Conservation (phyloP, 2,329 filamentous ascomycete species). For the Elsinoe arachidis region DNA sequence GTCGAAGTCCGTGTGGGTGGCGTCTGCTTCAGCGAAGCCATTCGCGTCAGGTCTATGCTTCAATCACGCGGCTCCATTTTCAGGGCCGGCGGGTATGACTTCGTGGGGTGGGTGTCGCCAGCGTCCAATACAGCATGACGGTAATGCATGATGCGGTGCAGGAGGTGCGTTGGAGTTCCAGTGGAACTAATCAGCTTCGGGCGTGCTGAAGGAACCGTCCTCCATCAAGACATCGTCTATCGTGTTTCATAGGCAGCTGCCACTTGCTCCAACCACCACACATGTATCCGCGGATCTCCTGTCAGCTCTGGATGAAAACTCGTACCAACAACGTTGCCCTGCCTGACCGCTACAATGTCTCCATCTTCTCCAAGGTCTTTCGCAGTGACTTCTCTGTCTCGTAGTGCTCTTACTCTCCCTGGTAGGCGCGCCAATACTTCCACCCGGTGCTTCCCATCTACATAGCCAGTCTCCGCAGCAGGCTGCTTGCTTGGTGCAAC, state of each 20-base stretch:
- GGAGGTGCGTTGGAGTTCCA: no score
- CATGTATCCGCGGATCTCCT: conserved; percentile 75
- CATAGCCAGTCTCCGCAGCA: conserved; percentile 26
- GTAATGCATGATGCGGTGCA: no score
- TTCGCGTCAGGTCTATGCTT: no score
- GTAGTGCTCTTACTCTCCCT: conserved; percentile 41
- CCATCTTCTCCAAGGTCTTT: conserved; percentile 44
- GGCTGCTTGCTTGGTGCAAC: conserved; percentile 48
- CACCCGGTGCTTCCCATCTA: conserved; percentile 40
- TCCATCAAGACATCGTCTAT: not conserved
- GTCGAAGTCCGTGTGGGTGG: no score
- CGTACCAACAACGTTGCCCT: conserved; percentile 87
- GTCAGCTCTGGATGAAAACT: conserved; percentile 96
- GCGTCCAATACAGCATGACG: no score
- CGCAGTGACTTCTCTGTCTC: conserved; percentile 39
- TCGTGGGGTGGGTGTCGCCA: no score
- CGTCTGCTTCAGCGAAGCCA: no score
- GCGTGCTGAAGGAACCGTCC: no score
- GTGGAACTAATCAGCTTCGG: no score
- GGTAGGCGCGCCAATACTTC: conserved; percentile 52
- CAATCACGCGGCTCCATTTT: no score
- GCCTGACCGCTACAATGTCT: conserved; percentile 80
- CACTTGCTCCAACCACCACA: conserved; percentile 83
- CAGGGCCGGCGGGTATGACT: no score
- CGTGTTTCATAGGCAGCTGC: conserved; percentile 14